Evolutionary conservation across 257 asterid genomes (phyloP).

Genomic region (Lithospermum erythrorhizon): DNA sequence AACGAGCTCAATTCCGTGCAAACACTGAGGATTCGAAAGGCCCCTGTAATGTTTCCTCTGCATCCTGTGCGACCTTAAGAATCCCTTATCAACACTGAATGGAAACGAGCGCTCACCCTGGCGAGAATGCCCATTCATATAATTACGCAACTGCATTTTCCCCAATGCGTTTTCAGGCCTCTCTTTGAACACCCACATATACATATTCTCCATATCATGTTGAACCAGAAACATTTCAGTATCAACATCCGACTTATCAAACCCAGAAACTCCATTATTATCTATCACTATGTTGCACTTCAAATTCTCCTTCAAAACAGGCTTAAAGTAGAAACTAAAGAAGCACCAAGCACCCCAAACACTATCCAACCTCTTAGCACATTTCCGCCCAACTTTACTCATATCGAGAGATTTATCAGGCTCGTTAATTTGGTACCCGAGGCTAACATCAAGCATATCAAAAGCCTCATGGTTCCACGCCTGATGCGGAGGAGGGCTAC

Average conservation of each 20-base stretch:
- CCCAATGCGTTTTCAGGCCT: constrained; percentile 13
- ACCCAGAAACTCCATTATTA: constrained; percentile 8
- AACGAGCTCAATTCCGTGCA: constrained; percentile 3
- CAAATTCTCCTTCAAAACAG: constrained; percentile 6
- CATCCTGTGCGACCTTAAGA: constrained; percentile 2
- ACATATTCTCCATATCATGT: constrained; percentile 16
- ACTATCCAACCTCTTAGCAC: constrained; percentile 11
- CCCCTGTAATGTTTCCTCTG: constrained; percentile 3
- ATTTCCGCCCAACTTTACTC: constrained; percentile 6
- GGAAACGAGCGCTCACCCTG: constrained; percentile 6
- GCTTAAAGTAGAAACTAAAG: constrained; percentile 5
- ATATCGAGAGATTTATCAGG: neutral
- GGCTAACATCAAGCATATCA: constrained; percentile 4
- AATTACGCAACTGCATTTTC: constrained; percentile 14
- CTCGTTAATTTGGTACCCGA: neutral
- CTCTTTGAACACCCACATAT: constrained; percentile 16
- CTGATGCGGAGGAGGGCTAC: constrained; percentile 4
- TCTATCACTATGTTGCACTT: constrained; percentile 5
- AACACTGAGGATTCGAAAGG: constrained; percentile 3
- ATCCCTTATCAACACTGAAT: constrained; percentile 4
- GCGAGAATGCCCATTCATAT: constrained; percentile 17
- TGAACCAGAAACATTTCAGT: constrained; percentile 11
- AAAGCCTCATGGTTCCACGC: neutral
- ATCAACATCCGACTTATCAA: constrained; percentile 12
- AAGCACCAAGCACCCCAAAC: constrained; percentile 10